Evolutionary conservation across 768 basidiomycete genomes (phyloP).

Genomic region (Collybia sordida): DNA sequence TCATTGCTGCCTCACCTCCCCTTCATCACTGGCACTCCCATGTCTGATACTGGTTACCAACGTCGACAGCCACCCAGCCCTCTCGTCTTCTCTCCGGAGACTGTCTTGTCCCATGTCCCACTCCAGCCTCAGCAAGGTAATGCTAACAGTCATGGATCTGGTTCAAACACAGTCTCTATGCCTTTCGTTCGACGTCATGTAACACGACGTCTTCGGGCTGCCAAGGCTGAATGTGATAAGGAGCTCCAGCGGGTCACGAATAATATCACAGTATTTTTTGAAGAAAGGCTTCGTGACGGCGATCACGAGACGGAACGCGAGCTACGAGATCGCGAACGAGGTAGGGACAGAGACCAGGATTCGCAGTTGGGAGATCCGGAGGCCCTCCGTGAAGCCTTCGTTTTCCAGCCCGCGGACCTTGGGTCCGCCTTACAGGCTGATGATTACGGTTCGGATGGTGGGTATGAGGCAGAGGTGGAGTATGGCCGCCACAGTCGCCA

Average conservation of each 20-base stretch:
- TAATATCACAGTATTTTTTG: conserved; percentile 92
- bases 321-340: conserved; percentile 49
- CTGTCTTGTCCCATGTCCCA: conserved; percentile 44
- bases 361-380: conserved; percentile 57
- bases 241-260: conserved; percentile 92
- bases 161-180: conserved; percentile 83
- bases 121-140: conserved; percentile 41
- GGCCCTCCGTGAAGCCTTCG: conserved; percentile 58
- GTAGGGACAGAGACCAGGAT: conserved; percentile 51
- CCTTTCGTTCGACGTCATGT: conserved; percentile 93
- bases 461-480: conserved; percentile 78
- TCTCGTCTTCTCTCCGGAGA: conserved; percentile 74
- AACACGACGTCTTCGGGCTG: conserved; percentile 86
- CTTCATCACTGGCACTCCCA: conserved; percentile 20
- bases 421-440: conserved; percentile 60
- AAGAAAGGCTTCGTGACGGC: conserved; percentile 80
- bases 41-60: conserved; percentile 51
- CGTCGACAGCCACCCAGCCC: conserved; percentile 75
- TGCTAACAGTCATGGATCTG: conserved; percentile 42
- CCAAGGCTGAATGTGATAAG: conserved; percentile 96
- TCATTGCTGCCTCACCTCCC: conserved; percentile 16
- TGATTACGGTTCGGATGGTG: conserved; percentile 78
- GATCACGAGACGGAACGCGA: conserved; percentile 73
- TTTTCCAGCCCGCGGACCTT: conserved; percentile 57
- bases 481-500: conserved; percentile 68